A percentile compares a stretch with the other conserved stretches of the same genome.
Evolutionary conservation across 1,284 basidiomycete genomes (phyloP).

Genomic region (Flammula alnicola): DNA sequence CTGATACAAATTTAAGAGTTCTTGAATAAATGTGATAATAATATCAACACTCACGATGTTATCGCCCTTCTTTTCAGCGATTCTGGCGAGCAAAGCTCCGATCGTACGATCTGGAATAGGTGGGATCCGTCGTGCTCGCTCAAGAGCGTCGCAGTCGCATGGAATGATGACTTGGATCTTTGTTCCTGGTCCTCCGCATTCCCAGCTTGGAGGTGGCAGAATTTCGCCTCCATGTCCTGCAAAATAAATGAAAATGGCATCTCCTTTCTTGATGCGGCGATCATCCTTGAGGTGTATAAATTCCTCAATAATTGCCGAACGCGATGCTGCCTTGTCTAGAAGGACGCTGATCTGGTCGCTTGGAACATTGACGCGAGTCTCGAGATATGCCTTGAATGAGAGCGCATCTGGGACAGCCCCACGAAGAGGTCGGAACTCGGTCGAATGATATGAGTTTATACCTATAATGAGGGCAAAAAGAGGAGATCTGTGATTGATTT

Average conservation of each 20-base stretch:
- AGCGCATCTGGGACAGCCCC: slow-evolving; percentile 12
- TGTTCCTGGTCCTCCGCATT: background rate
- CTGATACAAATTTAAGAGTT: slow-evolving; percentile 3
- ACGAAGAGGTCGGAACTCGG: slow-evolving; percentile 1
- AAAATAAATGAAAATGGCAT: slow-evolving; percentile 17
- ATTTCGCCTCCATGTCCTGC: slow-evolving; percentile 17
- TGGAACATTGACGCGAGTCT: slow-evolving; percentile 3
- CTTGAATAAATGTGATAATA: background rate
- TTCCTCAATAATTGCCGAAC: slow-evolving; percentile 2
- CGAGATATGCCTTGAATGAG: slow-evolving; percentile 6
- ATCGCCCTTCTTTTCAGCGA: slow-evolving; percentile 31
- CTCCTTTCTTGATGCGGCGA: slow-evolving; percentile 10
- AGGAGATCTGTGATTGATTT: background rate
- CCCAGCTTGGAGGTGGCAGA: background rate
- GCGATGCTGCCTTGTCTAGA: slow-evolving; percentile 3
- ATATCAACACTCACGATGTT: slow-evolving; percentile 35
- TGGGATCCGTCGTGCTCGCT: slow-evolving; percentile 5
- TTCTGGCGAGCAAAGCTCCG: slow-evolving; percentile 20
- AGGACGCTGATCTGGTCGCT: slow-evolving; percentile 6
- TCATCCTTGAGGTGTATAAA: slow-evolving; percentile 2
- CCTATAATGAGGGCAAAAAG: slow-evolving; percentile 14
- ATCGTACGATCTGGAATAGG: slow-evolving; percentile 30
- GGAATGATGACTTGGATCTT: slow-evolving; percentile 31
- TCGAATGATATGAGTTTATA: slow-evolving; percentile 7
- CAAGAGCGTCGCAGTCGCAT: slow-evolving; percentile 23